Base-by-base conservation (phyloP, 768 basidiomycete species). In the Suillus fuscotomentosus region DNA sequence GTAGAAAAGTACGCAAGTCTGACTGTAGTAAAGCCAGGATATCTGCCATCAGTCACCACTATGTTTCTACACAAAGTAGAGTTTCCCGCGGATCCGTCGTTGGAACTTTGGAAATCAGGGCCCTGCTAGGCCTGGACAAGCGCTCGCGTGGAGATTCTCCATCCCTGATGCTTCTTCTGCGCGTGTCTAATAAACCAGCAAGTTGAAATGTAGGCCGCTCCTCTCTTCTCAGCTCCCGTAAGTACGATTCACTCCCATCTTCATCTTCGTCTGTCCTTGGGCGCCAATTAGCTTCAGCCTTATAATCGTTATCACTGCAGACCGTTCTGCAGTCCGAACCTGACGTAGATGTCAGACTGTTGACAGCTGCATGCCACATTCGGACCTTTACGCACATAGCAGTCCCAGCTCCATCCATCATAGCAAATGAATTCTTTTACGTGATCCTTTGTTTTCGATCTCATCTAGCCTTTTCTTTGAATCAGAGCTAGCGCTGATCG, bases 1-100 rank as follows among this genome's bases (percentile, higher is more conserved):
- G 22, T 22, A 43, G 50, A 6, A 65, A 59, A 17, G 48, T 38
- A 15, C 59, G 22, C n/a, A 69, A 61, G 15, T 65, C 68, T 34
- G 67, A 61, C 5, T 60, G 10, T 5, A 31, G 10, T 5, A 31
- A 60, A 0, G 54, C 59, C 8, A 65, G 64, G 47, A 66, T 60
- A 22, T 68, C 55, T 2, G 41, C 27, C 31, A 31, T 64, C 39
- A 5, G 61, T 51, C 38, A 56, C 50, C 0, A 62, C 13, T 6
- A 5, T 66, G 41, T 65, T 68, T 54, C 31, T 31, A 36, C 20
- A 54, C 53, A 54, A 36, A 5, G 3, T n/a, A 10, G 31, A 20
- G 11, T n/a, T 34, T 36, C 31, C n/a, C 8, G 53, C 11, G 20
- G 31, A 54, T 54, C 27, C 27, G 15, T 27, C 20, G 20, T 54